phyloP scores from a whole-genome alignment of 1,284 basidiomycete species.

The Apiotrichum brassicae region DNA sequence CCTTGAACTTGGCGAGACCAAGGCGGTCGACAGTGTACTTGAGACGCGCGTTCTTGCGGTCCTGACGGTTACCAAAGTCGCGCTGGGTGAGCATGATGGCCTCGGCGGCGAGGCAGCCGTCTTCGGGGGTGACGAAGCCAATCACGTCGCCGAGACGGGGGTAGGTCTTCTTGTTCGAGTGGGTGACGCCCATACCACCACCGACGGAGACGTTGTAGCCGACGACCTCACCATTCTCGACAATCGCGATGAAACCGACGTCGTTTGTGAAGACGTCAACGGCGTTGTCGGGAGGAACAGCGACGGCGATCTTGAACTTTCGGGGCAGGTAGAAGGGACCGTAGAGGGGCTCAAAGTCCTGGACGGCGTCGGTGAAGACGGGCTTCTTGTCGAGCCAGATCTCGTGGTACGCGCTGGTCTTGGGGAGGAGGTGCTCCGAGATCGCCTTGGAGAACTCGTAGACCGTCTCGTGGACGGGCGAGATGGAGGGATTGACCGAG shows the following conservation, averaged over 20 bases:
- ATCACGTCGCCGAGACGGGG: conserved; percentile 81
- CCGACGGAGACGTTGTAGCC: conserved; percentile 89
- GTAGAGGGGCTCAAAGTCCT: conserved; percentile 93
- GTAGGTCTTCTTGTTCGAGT: conserved; percentile 98
- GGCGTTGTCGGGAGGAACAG: conserved; percentile 94
- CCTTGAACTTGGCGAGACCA: conserved; percentile 77
- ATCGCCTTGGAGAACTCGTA: conserved; percentile 80
- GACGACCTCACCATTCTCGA: conserved; percentile 64
- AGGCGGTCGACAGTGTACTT: conserved; percentile 98
- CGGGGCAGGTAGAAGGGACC: conserved; percentile 95
- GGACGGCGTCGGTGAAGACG: conserved; percentile 80
- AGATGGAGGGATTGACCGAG: conserved; percentile 82
- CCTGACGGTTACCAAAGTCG: conserved; percentile 90
- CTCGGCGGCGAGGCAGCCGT: conserved; percentile 82
- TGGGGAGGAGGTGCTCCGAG: conserved; percentile 80
- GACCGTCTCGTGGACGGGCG: conserved; percentile 75
- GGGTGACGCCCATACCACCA: conserved; percentile 98
- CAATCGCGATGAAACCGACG: conserved; percentile 88
- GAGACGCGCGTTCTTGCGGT: conserved; percentile 74
- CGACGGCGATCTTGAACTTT: conserved; percentile 98
- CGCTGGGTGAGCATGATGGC: conserved; percentile 89
- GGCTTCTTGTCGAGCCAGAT: conserved; percentile 98
- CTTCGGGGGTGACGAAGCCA: conserved; percentile 86
- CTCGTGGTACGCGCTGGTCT: conserved; percentile 93
- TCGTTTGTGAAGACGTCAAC: conserved; percentile 96